phyloP scores from a whole-genome alignment of 2,329 filamentous ascomycete species.

The Epichloe sp. region DNA sequence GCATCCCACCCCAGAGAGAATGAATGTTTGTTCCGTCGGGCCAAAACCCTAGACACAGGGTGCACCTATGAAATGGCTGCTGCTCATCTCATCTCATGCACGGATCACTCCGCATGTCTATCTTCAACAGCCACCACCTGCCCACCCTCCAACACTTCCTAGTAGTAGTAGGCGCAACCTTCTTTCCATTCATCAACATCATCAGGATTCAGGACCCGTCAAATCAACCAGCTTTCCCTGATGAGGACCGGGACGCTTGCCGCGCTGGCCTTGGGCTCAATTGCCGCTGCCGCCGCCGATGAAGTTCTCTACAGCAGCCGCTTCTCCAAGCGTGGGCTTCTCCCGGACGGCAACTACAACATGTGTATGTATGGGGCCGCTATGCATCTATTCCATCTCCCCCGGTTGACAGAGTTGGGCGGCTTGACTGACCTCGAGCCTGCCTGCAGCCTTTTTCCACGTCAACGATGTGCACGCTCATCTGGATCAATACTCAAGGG shows the following conservation, averaged over 20 bases:
- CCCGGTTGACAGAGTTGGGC: neutral
- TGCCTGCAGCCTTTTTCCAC: conserved; percentile 44
- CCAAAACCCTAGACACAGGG: too few relatives aligned
- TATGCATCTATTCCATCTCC: neutral
- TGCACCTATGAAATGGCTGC: too few relatives aligned
- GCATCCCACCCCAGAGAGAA: too few relatives aligned
- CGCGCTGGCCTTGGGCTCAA: conserved; percentile 2
- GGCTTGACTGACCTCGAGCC: neutral
- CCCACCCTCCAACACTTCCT: too few relatives aligned
- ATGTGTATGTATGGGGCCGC: neutral
- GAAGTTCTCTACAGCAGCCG: conserved; percentile 6
- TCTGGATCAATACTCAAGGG: conserved; percentile 47
- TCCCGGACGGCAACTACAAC: conserved; percentile 6
- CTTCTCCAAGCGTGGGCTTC: conserved; percentile 4
- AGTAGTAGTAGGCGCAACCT: too few relatives aligned
- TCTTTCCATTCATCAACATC: too few relatives aligned
- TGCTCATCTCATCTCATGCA: too few relatives aligned
- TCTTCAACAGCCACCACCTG: too few relatives aligned
- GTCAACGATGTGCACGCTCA: conserved; percentile 59
- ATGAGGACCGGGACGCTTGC: neutral
- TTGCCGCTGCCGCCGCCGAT: conserved; percentile 1
- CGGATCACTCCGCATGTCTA: too few relatives aligned
- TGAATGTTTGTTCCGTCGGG: too few relatives aligned
- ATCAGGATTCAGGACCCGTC: too few relatives aligned
- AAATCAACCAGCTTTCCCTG: too few relatives aligned